phyloP scores from a whole-genome alignment of 169 alveolate species.

The Perkinsus chesapeaki region DNA sequence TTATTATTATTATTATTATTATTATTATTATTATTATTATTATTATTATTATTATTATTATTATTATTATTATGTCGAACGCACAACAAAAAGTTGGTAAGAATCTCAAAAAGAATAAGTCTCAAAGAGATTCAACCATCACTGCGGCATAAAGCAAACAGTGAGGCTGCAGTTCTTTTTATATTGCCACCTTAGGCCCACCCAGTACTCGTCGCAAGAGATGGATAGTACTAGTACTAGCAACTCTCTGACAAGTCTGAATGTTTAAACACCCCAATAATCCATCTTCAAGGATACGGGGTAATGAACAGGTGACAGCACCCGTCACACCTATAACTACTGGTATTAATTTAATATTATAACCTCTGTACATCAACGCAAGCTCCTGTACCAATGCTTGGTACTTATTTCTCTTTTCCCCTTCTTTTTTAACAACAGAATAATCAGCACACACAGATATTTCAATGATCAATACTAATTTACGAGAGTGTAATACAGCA shows the following conservation, averaged over 20 bases:
- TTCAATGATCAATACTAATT: background rate
- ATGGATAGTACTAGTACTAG: background rate
- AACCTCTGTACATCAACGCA: background rate
- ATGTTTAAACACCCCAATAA: background rate
- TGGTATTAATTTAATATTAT: background rate
- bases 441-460: background rate
- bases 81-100: too few relatives aligned
- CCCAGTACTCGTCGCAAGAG: background rate
- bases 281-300: background rate
- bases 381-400: background rate
- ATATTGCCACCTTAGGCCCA: background rate
- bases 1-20: too few relatives aligned
- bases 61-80: too few relatives aligned
- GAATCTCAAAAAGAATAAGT: too few relatives aligned
- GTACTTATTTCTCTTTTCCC: background rate
- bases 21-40: too few relatives aligned
- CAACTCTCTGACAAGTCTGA: background rate
- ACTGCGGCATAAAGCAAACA: background rate
- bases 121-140: background rate
- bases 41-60: too few relatives aligned
- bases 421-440: background rate
- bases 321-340: background rate
- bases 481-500: background rate
- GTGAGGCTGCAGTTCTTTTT: background rate
- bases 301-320: background rate